These are phyloP conservation scores for Meripilus lineatus DNA, from an alignment of 1,284 basidiomycete species.

Conservation along the genomic window DNA sequence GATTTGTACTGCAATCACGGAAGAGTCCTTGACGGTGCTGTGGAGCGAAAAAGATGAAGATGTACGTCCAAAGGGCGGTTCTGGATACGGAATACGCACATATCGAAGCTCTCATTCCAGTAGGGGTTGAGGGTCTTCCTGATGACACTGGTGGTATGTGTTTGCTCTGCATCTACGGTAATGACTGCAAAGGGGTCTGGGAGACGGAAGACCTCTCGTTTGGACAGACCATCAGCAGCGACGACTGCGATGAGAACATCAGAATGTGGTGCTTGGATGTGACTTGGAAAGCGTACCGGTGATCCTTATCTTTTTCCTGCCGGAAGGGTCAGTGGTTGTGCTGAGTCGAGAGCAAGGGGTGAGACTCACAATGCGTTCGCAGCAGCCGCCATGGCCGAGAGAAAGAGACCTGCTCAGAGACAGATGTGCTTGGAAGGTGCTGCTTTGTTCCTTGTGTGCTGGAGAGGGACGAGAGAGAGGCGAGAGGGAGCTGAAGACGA, in stretches of 20 bases:
- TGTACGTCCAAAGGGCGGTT: conserved; percentile 5
- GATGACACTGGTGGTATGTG: conserved; percentile 83
- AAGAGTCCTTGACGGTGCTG: conserved; percentile 85
- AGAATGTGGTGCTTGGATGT: not conserved
- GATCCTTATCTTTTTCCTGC: conserved; percentile 35
- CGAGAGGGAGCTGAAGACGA: too few species aligned
- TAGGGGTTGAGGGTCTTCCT: conserved; percentile 84
- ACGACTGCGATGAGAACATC: conserved; percentile 54
- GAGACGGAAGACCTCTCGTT: conserved; percentile 87
- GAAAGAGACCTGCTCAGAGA: not conserved
- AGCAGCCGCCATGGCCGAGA: conserved; percentile 21
- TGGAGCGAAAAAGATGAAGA: not conserved
- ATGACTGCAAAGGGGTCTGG: conserved; percentile 97
- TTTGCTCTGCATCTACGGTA: conserved; percentile 94
- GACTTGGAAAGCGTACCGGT: conserved; percentile 24
- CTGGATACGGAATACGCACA: conserved; percentile 55
- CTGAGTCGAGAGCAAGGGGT: not conserved
- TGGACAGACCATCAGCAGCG: conserved; percentile 83
- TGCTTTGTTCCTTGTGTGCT: too few species aligned
- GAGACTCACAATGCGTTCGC: conserved; percentile 23
- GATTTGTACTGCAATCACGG: conserved; percentile 92
- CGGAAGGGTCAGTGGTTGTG: conserved; percentile 13
- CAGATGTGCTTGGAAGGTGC: too few species aligned
- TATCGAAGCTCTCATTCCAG: conserved; percentile 94
- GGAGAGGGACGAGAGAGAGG: too few species aligned